These are phyloP conservation scores for Ganoderma boninense DNA, from an alignment of 1,284 basidiomycete species.

Conservation along the genomic window DNA sequence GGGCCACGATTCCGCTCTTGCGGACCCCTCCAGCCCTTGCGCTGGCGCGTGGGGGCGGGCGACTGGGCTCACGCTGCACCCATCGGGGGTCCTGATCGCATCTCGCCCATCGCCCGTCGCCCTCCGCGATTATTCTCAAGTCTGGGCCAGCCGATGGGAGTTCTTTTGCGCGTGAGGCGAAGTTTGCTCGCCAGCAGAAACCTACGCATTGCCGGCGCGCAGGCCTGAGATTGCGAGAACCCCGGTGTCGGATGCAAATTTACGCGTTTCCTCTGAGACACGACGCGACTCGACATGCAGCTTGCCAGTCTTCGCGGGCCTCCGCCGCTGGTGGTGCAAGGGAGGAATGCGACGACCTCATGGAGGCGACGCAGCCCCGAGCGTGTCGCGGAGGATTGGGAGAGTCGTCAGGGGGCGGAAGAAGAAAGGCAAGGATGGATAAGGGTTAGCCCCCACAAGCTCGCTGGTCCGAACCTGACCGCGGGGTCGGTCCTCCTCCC, in stretches of 20 bases:
- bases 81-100: neutral
- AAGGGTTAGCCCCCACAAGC: conserved; percentile 13
- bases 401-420: conserved; percentile 9
- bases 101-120: neutral
- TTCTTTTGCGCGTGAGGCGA: conserved; percentile 3
- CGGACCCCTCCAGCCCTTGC: conserved; percentile 4
- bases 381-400: neutral
- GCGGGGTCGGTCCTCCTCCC: conserved; percentile 29
- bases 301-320: neutral
- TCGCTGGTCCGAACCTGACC: neutral
- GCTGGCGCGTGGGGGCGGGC: neutral
- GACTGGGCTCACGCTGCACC: neutral
- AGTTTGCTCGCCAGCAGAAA: neutral
- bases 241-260: conserved; percentile 1
- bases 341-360: neutral
- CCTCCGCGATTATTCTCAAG: neutral
- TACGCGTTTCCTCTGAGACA: neutral
- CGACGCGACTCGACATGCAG: neutral
- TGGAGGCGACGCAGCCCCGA: conserved; percentile 2
- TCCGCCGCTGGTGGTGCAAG: conserved; percentile 6
- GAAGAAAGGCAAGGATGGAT: conserved; percentile 28
- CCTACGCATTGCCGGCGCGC: conserved; percentile 5
- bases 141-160: conserved; percentile 4
- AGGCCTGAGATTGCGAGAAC: conserved; percentile 1
- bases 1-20: neutral